A percentile compares a stretch with the other conserved stretches of the same genome.
These are phyloP conservation scores for Blastomyces parvus DNA, from an alignment of 2,329 filamentous ascomycete species.

Conservation along the genomic window DNA sequence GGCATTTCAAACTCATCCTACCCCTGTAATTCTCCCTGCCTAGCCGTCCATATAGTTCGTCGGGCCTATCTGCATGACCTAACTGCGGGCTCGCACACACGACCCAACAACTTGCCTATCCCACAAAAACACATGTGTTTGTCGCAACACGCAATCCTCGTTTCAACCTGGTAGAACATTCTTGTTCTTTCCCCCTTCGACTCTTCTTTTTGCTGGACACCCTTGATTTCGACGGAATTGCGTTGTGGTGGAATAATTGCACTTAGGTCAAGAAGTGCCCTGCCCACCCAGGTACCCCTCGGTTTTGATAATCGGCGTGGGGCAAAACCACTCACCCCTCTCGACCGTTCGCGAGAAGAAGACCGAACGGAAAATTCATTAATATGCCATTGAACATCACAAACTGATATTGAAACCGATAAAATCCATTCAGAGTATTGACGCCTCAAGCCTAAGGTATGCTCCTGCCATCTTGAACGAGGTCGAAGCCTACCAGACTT, in stretches of 20 bases:
- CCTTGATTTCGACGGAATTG: neutral
- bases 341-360: neutral
- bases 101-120: conserved; percentile 2
- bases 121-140: conserved; percentile 3
- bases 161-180: neutral
- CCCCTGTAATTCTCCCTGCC: neutral
- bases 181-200: neutral
- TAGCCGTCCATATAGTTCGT: neutral
- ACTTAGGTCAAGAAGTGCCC: neutral
- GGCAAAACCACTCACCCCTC: neutral
- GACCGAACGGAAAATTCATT: neutral
- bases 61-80: conserved; percentile 7
- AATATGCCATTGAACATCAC: neutral
- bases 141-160: neutral
- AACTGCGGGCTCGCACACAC: neutral
- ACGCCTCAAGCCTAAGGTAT: neutral
- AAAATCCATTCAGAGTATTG: neutral
- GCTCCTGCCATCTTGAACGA: conserved; percentile 1
- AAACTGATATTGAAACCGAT: neutral
- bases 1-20: neutral
- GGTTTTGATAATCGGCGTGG: neutral
- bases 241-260: neutral
- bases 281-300: neutral
- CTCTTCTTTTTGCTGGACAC: neutral
- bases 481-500: neutral